These are phyloP conservation scores for Chiua sp. DNA, from an alignment of 1,284 basidiomycete genomes.

Conservation along the genomic window DNA sequence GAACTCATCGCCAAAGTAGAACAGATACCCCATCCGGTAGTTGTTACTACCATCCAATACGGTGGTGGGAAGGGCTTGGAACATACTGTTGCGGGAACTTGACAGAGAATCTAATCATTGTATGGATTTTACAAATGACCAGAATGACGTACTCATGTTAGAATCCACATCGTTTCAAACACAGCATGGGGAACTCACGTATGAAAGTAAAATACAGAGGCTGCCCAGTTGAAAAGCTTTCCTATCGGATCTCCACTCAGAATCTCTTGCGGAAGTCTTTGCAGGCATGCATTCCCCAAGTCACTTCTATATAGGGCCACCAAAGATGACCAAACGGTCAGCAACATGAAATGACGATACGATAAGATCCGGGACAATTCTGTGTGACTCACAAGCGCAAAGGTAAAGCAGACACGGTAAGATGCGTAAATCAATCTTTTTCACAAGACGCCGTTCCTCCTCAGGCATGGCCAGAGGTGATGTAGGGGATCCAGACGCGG, in stretches of 20 bases:
- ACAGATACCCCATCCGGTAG: constrained; percentile 73
- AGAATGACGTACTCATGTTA: not conserved
- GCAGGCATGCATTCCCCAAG: constrained; percentile 76
- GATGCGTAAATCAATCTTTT: constrained; percentile 71
- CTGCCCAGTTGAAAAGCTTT: constrained; percentile 70
- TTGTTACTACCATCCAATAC: constrained; percentile 66
- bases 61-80: constrained; percentile 74
- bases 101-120: constrained; percentile 61
- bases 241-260: constrained; percentile 72
- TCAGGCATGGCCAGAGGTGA: constrained; percentile 30
- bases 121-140: not conserved
- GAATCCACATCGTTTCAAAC: not conserved
- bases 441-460: constrained; percentile 65
- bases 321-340: not conserved
- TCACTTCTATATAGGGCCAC: constrained; percentile 66
- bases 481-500: not conserved
- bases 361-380: not conserved
- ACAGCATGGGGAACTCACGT: constrained; percentile 48
- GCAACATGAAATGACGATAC: not conserved
- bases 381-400: constrained; percentile 62
- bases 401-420: constrained; percentile 78
- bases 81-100: constrained; percentile 67
- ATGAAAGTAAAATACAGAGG: constrained; percentile 79
- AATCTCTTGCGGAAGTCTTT: constrained; percentile 66
- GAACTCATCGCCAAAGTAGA: constrained; percentile 67